Conservation (phyloP, 352 stramenopile species). For the Blastocystis hominis region DNA sequence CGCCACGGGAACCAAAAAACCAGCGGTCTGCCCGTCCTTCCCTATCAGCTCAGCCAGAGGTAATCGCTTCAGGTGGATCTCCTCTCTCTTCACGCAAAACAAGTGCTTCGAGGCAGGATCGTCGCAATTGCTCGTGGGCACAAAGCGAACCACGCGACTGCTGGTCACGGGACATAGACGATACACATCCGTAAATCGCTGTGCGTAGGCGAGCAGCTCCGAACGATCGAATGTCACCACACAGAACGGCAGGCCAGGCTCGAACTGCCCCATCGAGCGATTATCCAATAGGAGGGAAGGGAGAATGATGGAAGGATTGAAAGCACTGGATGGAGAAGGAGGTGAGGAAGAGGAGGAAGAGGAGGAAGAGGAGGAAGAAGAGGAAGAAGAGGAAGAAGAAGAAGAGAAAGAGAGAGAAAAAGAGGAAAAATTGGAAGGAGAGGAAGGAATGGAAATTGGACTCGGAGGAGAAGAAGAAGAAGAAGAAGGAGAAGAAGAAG, state of each 20-base stretch:
- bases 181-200: not conserved
- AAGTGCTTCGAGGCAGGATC: not conserved
- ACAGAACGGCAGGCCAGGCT: not conserved
- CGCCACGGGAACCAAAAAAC: not conserved
- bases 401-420: too few relatives aligned
- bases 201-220: not conserved
- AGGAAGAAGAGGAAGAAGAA: not conserved
- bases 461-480: too few relatives aligned
- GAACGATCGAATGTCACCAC: not conserved
- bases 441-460: too few relatives aligned
- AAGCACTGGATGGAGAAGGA: too few relatives aligned
- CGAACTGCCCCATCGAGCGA: not conserved
- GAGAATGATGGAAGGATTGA: too few relatives aligned
- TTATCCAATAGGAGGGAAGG: too few relatives aligned
- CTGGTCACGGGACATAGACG: not conserved
- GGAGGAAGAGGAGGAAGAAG: not conserved
- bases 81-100: not conserved
- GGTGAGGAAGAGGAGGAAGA: too few relatives aligned
- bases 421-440: too few relatives aligned
- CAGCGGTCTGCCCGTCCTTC: not conserved
- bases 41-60: not conserved
- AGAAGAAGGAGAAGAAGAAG: too few relatives aligned
- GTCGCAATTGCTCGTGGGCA: not conserved
- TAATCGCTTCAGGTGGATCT: not conserved
- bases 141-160: not conserved